Conservation (phyloP, 139 green algal species). For the Coelastrella sp. region DNA sequence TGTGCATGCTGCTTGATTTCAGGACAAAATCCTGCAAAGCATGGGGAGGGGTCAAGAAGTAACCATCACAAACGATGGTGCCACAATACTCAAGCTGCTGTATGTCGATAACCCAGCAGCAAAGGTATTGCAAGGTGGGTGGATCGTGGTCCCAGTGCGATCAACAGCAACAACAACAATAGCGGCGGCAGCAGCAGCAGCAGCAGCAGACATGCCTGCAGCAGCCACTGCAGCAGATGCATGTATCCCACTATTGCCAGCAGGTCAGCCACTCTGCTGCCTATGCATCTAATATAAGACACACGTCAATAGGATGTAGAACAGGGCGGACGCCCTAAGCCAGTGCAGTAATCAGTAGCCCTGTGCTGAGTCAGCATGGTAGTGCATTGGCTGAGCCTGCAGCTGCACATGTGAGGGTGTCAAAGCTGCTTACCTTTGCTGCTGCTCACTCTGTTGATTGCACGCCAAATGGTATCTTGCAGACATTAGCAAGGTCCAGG, state of each 20-base stretch:
- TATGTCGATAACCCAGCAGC: slow-evolving; percentile 99
- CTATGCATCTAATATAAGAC: slow-evolving; percentile 65
- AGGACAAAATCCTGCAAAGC: slow-evolving; percentile 99
- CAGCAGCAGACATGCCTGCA: too few relatives aligned
- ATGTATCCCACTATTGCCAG: background rate
- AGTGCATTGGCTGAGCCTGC: background rate
- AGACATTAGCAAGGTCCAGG: slow-evolving; percentile 97
- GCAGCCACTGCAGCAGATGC: slow-evolving; percentile 48
- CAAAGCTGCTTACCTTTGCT: too few relatives aligned
- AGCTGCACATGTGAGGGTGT: background rate
- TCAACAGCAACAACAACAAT: background rate
- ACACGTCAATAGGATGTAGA: slow-evolving; percentile 56
- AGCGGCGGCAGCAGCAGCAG: slow-evolving; percentile 46
- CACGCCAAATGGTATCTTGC: background rate
- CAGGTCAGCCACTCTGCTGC: too few relatives aligned
- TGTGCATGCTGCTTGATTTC: background rate
- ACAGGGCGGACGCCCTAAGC: too few relatives aligned
- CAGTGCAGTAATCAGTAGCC: too few relatives aligned
- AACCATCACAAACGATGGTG: slow-evolving; percentile 98
- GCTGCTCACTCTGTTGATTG: background rate
- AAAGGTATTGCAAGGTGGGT: slow-evolving; percentile 91
- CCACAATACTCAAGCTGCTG: slow-evolving; percentile 97
- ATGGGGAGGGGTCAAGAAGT: slow-evolving; percentile 86
- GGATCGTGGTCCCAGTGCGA: background rate
- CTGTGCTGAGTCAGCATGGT: background rate